Evolutionary conservation across 768 basidiomycete species (phyloP), one percentile per base, ranked within the genome.

Genomic region (Amanita fuliginea): DNA sequence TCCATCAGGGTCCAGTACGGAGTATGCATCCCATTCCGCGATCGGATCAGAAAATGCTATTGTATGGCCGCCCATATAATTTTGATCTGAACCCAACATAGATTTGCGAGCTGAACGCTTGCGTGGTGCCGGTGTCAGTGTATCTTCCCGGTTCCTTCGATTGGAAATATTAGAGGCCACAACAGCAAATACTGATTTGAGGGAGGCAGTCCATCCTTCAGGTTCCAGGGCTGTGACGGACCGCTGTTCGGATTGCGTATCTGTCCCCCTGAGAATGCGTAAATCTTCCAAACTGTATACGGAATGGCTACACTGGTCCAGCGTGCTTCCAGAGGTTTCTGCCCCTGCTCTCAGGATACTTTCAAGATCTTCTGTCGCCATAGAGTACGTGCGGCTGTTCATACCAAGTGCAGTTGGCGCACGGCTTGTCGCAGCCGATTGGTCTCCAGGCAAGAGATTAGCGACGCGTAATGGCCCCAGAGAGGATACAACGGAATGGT

Each of bases 361-460:
- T 22, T 44, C 43, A 21, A 52, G 22, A 11, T 48, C 54, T 14
- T 41, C 33, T 9, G 24, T 51, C 13, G n/a, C 39, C 11, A 34
- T 10, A 18, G 34, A 49, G 39, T 42, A 50, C 19, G 41, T 14
- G 9, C 13, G 42, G 26, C 13, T 34, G 28, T 55, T 41, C 51
- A 60, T 53, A 11, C 55, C 59, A 9, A 58, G 51, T 43, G 55
- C 57, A 1, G 61, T 59, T 4, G 57, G 53, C 2, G 60, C 55
- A 47, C 60, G 62, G 42, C 67, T 66, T 30, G 65, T 64, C 35
- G 60, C 59, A 1, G 61, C 64, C 22, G 69, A 67, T n/a, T 66
- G 47, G 44, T 78, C 76, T 5, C 72, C 77, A 6, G 75, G 71
- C 1, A 66, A 58, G 46, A 70, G 62, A 56, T 80, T 79, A 22